Conservation (phyloP, 2,329 filamentous ascomycete genomes). For the Colletotrichum orbiculare region DNA sequence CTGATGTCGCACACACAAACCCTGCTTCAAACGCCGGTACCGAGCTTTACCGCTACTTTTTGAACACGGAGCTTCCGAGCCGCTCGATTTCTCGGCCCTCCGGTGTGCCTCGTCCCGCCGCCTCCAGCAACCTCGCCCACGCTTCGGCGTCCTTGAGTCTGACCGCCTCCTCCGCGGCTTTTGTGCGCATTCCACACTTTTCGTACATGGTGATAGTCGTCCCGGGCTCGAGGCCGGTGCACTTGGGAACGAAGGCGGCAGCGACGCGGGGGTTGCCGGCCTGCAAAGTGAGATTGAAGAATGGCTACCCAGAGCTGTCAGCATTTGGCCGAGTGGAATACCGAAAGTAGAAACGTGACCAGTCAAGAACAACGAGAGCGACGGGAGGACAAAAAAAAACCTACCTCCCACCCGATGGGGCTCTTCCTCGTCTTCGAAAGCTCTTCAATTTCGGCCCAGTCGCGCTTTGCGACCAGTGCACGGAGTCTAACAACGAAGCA, state of each 20-base stretch:
- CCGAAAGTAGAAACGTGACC: background rate
- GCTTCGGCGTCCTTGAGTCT: conserved; percentile 81
- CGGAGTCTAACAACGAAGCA: conserved; percentile 67
- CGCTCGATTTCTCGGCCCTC: conserved; percentile 85
- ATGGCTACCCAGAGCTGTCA: conserved; percentile 67
- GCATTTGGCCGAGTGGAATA: no score
- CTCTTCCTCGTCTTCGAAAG: conserved; percentile 82
- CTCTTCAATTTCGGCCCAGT: conserved; percentile 94
- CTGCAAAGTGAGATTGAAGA: conserved; percentile 88
- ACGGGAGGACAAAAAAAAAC: conserved; percentile 44
- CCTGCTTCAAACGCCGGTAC: background rate
- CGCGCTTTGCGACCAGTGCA: conserved; percentile 87
- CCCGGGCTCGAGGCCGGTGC: conserved; percentile 73
- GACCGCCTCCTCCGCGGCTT: conserved; percentile 91
- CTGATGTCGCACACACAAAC: no score
- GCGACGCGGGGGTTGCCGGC: conserved; percentile 93
- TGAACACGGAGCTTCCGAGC: conserved; percentile 72
- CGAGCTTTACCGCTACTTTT: conserved; percentile 45
- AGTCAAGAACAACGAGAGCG: background rate
- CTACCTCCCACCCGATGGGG: conserved; percentile 95
- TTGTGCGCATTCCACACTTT: conserved; percentile 89
- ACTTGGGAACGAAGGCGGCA: conserved; percentile 87
- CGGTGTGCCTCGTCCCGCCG: conserved; percentile 75
- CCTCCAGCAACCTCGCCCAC: conserved; percentile 79
- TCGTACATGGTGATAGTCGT: conserved; percentile 93